phyloP scores from a whole-genome alignment of 371 early-diverging fungal genomes.

The Rhizopus delemar region DNA sequence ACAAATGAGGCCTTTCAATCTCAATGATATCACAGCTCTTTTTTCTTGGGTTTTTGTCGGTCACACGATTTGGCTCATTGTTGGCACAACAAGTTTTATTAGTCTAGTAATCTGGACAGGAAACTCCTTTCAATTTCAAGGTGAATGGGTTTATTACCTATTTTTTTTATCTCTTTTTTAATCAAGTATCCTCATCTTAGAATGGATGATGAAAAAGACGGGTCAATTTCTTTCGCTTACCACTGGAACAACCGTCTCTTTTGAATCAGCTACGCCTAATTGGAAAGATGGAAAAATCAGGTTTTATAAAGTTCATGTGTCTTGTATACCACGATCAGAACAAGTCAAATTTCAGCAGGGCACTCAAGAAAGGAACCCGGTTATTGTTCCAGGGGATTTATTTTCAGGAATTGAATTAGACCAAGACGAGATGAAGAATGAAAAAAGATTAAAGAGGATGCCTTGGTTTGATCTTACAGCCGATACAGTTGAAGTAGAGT shows the following conservation, averaged over 20 bases:
- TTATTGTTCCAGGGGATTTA: conserved; percentile 27
- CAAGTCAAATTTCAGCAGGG: conserved; percentile 34
- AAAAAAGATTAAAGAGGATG: conserved; percentile 35
- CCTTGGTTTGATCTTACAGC: conserved; percentile 77
- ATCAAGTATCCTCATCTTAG: conserved; percentile 33
- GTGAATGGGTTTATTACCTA: conserved; percentile 33
- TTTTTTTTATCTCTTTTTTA: not conserved
- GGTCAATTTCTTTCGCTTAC: conserved; percentile 75
- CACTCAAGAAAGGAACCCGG: conserved; percentile 1
- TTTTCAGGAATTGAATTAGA: conserved; percentile 36
- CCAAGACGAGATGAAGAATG: conserved; percentile 40
- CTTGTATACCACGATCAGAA: conserved; percentile 48
- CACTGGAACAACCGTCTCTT: conserved; percentile 80
- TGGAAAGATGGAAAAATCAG: conserved; percentile 91
- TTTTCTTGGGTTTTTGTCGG: conserved; percentile 89
- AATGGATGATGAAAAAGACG: conserved; percentile 76
- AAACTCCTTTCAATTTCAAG: conserved; percentile 87
- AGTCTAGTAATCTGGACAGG: conserved; percentile 78
- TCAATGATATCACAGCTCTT: conserved; percentile 88
- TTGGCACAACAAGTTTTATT: conserved; percentile 90
- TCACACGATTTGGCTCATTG: conserved; percentile 78
- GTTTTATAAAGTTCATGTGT: conserved; percentile 76
- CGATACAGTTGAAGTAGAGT: conserved; percentile 81
- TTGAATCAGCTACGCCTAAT: conserved; percentile 91
- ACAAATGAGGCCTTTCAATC: conserved; percentile 74